A percentile compares a stretch with the other conserved stretches of the same genome.
Conservation (phyloP, 441 rosid species). For the Oxalis stricta region DNA sequence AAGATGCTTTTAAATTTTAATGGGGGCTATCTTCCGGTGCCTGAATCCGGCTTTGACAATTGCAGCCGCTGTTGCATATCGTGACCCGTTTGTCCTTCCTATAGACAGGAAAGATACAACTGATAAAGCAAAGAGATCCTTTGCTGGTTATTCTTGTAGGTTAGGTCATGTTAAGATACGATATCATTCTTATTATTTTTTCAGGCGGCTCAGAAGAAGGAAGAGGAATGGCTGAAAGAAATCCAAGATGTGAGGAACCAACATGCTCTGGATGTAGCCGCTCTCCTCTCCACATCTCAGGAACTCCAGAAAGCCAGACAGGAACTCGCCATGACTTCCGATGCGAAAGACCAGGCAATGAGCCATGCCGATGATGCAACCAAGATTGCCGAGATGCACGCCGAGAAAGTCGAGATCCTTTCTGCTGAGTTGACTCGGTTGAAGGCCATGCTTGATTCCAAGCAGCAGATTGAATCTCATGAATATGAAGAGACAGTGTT, state of each 20-base stretch:
- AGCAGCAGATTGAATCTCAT: slow-evolving; percentile 34
- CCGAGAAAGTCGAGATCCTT: slow-evolving; percentile 61
- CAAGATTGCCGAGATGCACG: slow-evolving; percentile 75
- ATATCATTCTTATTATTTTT: slow-evolving; percentile 1
- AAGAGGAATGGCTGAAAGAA: slow-evolving; percentile 58
- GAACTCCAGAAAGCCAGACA: slow-evolving; percentile 62
- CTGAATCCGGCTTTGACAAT: slow-evolving; percentile 90
- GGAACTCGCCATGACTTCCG: slow-evolving; percentile 54
- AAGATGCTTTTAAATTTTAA: slow-evolving; percentile 93
- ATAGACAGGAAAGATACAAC: slow-evolving; percentile 71
- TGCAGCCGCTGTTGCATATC: slow-evolving; percentile 88
- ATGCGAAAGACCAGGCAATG: slow-evolving; percentile 74
- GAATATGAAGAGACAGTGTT: slow-evolving; percentile 32
- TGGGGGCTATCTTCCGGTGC: slow-evolving; percentile 88
- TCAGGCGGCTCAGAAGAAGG: slow-evolving; percentile 63
- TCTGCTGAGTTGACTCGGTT: slow-evolving; percentile 48
- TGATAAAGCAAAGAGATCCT: slow-evolving; percentile 73
- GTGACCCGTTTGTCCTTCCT: slow-evolving; percentile 86
- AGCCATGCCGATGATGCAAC: slow-evolving; percentile 75
- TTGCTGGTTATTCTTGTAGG: slow-evolving; percentile 98
- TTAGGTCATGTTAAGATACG: slow-evolving; percentile 9
- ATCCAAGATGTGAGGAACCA: slow-evolving; percentile 62
- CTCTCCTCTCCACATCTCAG: slow-evolving; percentile 59
- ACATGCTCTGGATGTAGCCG: slow-evolving; percentile 62
- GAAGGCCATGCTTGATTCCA: slow-evolving; percentile 54